Evolutionary conservation across 805 yeast species (phyloP), one percentile per base, ranked within the genome.

Genomic region (Naumovozyma baii): DNA sequence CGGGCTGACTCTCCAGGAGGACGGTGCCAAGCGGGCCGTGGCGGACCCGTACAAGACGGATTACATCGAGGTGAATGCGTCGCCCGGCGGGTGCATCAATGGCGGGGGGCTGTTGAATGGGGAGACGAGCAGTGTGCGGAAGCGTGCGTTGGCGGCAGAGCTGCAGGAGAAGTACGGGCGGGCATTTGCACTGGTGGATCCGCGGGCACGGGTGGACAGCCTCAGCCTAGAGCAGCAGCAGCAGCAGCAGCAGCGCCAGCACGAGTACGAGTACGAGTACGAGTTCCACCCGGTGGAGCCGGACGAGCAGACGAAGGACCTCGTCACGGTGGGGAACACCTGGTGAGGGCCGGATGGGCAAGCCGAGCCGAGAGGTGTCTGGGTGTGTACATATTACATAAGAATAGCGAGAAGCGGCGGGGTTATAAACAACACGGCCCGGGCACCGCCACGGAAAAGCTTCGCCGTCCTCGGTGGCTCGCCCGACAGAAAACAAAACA

Each of bases 61-160:
- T 45, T 84, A 82, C 49, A 83, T 90, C 4, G 98, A 92, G 53
- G 82, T 92, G 34, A 90, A 87, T 96, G 98, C 98, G 1, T 92
- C 98, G 59, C 98, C 98, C 4, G 87, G 85, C 20, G 98, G 98
- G 1, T 92, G 97, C 55, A 83, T 88, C 41, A 92, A 90, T 54
- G 98, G 98, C 9, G 97, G 98, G 17, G 98, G 98, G 0, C 88
- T 87, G 51, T 72, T 86, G 15, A 70, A 74, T 3, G 68, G 68
- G 4, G 75, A 76, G 0, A 38, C 31, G 13, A 43, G 42, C 33
- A 42, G 44, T 12, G 41, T 37, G 15, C 36, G 45, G 20, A 46
- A 50, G 14, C 38, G 49, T 10, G 41, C 44, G 3, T 38, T 47
- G 16, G 47, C 52, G 1, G 49, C 47, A 28, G 31, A 36, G 14